Conservation (phyloP, 176 grass and related monocot species). For the Otatea glauca region DNA sequence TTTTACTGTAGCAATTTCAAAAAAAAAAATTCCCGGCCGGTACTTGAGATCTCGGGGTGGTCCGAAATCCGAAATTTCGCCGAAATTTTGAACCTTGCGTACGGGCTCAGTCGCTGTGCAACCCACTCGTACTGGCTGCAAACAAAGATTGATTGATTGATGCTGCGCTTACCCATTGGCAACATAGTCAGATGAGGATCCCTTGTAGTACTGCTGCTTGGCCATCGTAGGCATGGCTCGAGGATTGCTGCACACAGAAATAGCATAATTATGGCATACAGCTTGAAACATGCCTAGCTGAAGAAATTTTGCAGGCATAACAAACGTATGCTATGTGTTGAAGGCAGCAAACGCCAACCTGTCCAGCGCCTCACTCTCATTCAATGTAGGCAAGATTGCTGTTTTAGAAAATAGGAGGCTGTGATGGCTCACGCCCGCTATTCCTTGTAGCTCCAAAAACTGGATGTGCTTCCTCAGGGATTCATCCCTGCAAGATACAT, state of each 20-base stretch:
- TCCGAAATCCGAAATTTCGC: no score
- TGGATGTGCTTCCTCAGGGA: slow-evolving; percentile 67
- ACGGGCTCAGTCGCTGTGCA: no score
- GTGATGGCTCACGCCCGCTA: slow-evolving; percentile 89
- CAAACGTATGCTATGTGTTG: neutral
- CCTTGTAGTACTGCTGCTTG: slow-evolving; percentile 38
- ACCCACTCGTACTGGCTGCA: neutral
- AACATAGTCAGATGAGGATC: slow-evolving; percentile 52
- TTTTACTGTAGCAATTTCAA: no score
- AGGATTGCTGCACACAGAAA: slow-evolving; percentile 49
- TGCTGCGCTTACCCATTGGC: slow-evolving; percentile 42
- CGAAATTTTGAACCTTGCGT: no score
- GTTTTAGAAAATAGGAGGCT: slow-evolving; percentile 91
- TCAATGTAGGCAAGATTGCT: slow-evolving; percentile 68
- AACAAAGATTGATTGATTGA: neutral
- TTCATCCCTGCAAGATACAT: slow-evolving; percentile 62
- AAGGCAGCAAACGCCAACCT: slow-evolving; percentile 45
- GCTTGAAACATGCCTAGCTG: neutral
- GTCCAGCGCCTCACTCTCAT: slow-evolving; percentile 48
- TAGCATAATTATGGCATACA: slow-evolving; percentile 28
- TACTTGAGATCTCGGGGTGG: no score
- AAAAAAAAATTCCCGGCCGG: no score
- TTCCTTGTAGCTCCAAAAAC: slow-evolving; percentile 76
- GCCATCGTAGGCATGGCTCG: slow-evolving; percentile 36
- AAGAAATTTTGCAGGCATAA: neutral